phyloP scores from a whole-genome alignment of 2,329 filamentous ascomycete genomes.

The Aspergillus sp. region DNA sequence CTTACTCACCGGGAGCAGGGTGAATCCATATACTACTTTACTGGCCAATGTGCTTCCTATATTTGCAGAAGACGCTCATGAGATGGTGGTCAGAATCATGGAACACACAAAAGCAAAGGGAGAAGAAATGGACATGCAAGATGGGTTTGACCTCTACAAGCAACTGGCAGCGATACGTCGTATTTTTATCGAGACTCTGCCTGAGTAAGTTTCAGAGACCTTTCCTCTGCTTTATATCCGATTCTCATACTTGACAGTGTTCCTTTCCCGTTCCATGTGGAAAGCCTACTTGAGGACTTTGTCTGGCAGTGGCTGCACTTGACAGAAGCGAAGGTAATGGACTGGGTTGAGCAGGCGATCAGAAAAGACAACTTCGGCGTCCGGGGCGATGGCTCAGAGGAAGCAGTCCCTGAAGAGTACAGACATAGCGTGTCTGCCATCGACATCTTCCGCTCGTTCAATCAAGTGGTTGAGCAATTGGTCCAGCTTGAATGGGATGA shows the following conservation, averaged over 20 bases:
- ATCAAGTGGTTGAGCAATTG: slow-evolving; percentile 82
- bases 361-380: slow-evolving; percentile 84
- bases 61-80: slow-evolving; percentile 82
- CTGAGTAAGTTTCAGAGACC: slow-evolving; percentile 39
- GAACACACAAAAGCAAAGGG: slow-evolving; percentile 61
- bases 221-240: background rate
- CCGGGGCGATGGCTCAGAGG: slow-evolving; percentile 56
- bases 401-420: slow-evolving; percentile 66
- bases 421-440: slow-evolving; percentile 89
- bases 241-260: slow-evolving; percentile 29
- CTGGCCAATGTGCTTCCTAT: slow-evolving; percentile 79
- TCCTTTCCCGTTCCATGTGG: slow-evolving; percentile 80
- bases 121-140: slow-evolving; percentile 75
- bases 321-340: slow-evolving; percentile 70
- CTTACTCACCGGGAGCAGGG: slow-evolving; percentile 27
- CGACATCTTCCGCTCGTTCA: slow-evolving; percentile 90
- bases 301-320: slow-evolving; percentile 91
- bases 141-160: slow-evolving; percentile 89
- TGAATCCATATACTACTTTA: slow-evolving; percentile 61
- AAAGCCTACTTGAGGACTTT: slow-evolving; percentile 78
- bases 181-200: slow-evolving; percentile 70
- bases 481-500: slow-evolving; percentile 85
- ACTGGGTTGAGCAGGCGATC: slow-evolving; percentile 83
- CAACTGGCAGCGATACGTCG: slow-evolving; percentile 78
- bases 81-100: slow-evolving; percentile 76